A percentile compares a stretch with the other conserved stretches of the same genome.
These are phyloP conservation scores for Silene vulgaris DNA, from an alignment of 179 eudicot species.

Conservation along the genomic window DNA sequence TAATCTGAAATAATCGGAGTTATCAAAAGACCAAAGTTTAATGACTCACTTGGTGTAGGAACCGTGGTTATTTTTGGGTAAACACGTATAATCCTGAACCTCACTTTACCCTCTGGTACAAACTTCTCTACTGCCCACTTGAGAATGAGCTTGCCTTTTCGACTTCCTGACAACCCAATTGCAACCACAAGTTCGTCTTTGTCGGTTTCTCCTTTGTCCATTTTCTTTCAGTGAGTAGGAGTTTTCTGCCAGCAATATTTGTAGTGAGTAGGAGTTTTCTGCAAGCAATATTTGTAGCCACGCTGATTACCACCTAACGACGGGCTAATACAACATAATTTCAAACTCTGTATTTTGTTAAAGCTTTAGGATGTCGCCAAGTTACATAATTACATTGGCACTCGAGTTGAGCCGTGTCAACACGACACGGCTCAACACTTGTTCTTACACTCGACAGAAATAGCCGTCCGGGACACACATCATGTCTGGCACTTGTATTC, in stretches of 20 bases:
- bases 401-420: neutral
- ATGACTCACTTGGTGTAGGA: slow-evolving; percentile 68
- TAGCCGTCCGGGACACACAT: neutral
- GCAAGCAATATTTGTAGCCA: neutral
- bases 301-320: neutral
- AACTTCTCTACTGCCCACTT: slow-evolving; percentile 72
- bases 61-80: slow-evolving; percentile 51
- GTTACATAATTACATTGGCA: neutral
- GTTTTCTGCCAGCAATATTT: too few species aligned
- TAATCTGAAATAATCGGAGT: neutral
- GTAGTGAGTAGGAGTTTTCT: neutral
- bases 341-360: neutral
- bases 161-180: slow-evolving; percentile 37
- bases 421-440: neutral
- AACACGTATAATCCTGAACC: slow-evolving; percentile 56
- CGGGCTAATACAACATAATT: slow-evolving; percentile 4
- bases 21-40: neutral
- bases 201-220: slow-evolving; percentile 25
- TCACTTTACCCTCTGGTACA: slow-evolving; percentile 42
- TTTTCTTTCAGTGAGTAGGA: neutral
- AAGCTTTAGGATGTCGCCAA: neutral
- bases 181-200: slow-evolving; percentile 18
- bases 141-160: slow-evolving; percentile 49
- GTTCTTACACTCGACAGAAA: neutral
- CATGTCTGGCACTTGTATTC: neutral